These are phyloP conservation scores for Eucalyptus decipiens DNA, from an alignment of 345 rosid genomes.

Conservation along the genomic window DNA sequence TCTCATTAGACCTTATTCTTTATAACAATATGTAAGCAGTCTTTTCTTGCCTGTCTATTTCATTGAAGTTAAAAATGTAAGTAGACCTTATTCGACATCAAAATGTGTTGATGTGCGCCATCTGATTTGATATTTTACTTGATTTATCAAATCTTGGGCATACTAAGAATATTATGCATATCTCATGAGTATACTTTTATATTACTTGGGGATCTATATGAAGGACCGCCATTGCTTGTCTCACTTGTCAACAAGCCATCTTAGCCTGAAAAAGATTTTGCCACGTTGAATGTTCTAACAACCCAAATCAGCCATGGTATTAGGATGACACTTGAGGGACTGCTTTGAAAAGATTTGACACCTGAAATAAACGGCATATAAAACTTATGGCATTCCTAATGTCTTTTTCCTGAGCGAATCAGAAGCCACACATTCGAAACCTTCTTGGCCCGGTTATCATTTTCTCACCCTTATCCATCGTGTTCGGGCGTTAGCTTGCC, in stretches of 20 bases:
- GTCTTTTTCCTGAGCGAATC: no score
- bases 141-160: no score
- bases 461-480: background rate
- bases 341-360: no score
- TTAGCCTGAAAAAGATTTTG: no score
- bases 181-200: background rate
- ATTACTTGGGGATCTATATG: background rate
- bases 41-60: background rate
- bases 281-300: no score
- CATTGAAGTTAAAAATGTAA: no score
- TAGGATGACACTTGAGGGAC: accelerated
- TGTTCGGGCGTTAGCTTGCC: background rate
- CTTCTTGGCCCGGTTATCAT: background rate
- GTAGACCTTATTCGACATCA: background rate
- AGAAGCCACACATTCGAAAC: background rate
- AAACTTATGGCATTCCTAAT: background rate
- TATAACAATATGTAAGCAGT: no score
- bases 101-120: background rate
- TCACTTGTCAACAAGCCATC: background rate
- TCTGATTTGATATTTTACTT: background rate
- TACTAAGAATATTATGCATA: background rate
- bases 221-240: background rate
- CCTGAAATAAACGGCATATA: no score
- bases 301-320: no score
- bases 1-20: background rate